Evolutionary conservation across 1,139 yeast species (phyloP), one percentile per base, ranked within the genome.

Genomic region (Geotrichum australiense): DNA sequence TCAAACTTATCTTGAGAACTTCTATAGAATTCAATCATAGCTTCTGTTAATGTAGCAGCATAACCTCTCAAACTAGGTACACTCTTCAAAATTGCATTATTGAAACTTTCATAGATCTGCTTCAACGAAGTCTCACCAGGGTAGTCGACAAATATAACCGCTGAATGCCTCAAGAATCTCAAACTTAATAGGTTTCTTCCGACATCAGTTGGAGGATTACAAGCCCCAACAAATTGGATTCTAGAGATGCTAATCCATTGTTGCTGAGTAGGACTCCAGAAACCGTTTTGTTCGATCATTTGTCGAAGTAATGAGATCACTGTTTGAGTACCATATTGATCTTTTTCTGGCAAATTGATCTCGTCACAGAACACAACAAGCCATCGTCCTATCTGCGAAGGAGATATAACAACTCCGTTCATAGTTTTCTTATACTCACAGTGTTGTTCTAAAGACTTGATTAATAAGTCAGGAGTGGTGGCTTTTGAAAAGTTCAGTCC

Each of bases 291-390:
- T 51, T 83, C 93, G 8, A 85, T 65, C 62, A 91, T 59, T 53
- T 84, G 93, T 39, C 96, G 72, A 44, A 91, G 58, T 34, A 89
- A 72, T 0, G 84, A 71, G n/a, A 86, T 78, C 0, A 81, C 84
- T 1, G 69, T 65, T 50, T 87, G 96, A 0, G 93, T 74, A 0
- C 86, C 94, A 58, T 74, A 86, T n/a, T 62, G 61, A 57, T 89
- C 96, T 5, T 64, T 57, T 2, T 73, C 73, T 0, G 96, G 96
- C 25, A 91, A 68, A 54, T 91, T 91, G 46, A 91, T 76, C 58
- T 91, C 98, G 61, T 91, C 98, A 57, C 96, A 87, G 57, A 91
- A 91, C 1, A 87, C 71, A 1, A 87, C 93, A 7, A 85, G 71
- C 78, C 93, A 76, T 47, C 79, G 78, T 0, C 86, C 86, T 4